A percentile compares a stretch with the other conserved stretches of the same genome.
phyloP scores from a whole-genome alignment of 2,329 filamentous ascomycete genomes.

The Fusarium sp. region DNA sequence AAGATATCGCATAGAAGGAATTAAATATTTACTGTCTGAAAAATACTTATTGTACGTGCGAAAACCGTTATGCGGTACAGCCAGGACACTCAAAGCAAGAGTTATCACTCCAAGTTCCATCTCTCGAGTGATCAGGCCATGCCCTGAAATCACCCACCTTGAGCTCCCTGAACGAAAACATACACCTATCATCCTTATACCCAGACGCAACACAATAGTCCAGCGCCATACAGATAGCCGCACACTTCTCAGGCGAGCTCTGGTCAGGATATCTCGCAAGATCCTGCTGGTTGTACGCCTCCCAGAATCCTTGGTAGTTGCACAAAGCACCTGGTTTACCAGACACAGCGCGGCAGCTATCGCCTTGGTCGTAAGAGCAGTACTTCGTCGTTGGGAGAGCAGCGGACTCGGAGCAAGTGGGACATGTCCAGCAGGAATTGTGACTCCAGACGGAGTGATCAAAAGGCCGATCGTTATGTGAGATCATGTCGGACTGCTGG shows the following conservation, averaged over 20 bases:
- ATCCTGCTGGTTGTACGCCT: slow-evolving; percentile 1
- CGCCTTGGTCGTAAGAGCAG: background rate
- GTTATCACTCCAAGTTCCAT: slow-evolving; percentile 7
- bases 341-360: background rate
- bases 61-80: background rate
- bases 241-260: slow-evolving; percentile 7
- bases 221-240: background rate
- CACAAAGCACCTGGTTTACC: background rate
- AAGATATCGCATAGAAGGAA: too few relatives aligned
- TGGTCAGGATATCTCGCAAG: slow-evolving; percentile 3
- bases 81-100: slow-evolving; percentile 11
- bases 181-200: slow-evolving; percentile 8
- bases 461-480: background rate
- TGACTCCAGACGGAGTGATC: background rate
- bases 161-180: slow-evolving; percentile 10
- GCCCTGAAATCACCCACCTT: background rate
- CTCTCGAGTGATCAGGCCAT: slow-evolving; percentile 5
- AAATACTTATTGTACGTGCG: fast-evolving
- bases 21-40: background rate
- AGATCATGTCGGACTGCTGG: background rate
- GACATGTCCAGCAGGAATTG: slow-evolving; percentile 1
- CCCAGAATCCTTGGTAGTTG: slow-evolving; percentile 7
- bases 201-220: slow-evolving; percentile 8
- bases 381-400: background rate
- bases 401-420: background rate